Evolutionary conservation across 2,329 filamentous ascomycete species (phyloP).

Genomic region (Simplicillium aogashimaense): DNA sequence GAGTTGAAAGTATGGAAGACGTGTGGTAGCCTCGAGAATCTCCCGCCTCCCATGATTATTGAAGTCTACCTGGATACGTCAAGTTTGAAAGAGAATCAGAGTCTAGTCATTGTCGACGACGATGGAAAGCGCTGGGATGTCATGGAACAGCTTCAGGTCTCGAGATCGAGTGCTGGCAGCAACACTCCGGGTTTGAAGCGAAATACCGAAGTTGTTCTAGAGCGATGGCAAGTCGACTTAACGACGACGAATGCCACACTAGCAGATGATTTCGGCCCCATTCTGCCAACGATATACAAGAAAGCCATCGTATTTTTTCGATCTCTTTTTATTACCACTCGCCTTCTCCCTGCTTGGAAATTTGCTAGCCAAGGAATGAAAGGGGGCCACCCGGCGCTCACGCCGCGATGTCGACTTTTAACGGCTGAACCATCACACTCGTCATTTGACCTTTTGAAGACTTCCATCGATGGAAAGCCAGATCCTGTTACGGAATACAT

Average conservation of each 20-base stretch:
- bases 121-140: constrained; percentile 91
- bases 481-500: constrained; percentile 58
- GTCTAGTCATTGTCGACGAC: constrained; percentile 79
- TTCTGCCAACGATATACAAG: constrained; percentile 86
- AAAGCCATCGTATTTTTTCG: constrained; percentile 93
- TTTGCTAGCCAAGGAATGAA: constrained; percentile 68
- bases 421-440: constrained; percentile 46
- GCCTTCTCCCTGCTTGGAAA: constrained; percentile 79
- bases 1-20: constrained; percentile 74
- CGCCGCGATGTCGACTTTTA: constrained; percentile 71
- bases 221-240: constrained; percentile 83
- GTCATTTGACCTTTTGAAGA: constrained; percentile 54
- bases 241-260: constrained; percentile 40
- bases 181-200: constrained; percentile 31
- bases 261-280: constrained; percentile 49
- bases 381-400: constrained; percentile 55
- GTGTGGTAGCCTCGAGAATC: constrained; percentile 66
- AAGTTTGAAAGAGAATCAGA: constrained; percentile 72
- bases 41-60: constrained; percentile 75
- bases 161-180: constrained; percentile 41
- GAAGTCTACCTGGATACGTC: constrained; percentile 83
- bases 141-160: constrained; percentile 65
- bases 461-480: constrained; percentile 24
- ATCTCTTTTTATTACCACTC: constrained; percentile 72
- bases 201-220: constrained; percentile 69